Evolutionary conservation across 257 asterid species (phyloP), one percentile per base, ranked within the genome.

Genomic region (Petrea volubilis): DNA sequence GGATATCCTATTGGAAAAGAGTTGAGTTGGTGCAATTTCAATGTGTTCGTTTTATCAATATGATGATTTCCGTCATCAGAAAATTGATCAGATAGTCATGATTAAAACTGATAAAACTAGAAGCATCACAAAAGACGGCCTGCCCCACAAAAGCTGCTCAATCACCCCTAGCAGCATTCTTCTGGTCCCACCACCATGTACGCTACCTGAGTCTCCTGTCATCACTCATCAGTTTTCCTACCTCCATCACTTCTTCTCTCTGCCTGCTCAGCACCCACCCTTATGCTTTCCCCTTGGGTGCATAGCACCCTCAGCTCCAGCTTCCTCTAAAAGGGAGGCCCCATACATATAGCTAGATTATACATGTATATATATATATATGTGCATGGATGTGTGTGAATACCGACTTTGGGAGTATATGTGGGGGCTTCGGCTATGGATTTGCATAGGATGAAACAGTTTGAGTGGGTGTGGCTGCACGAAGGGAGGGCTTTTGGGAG

Each of bases 21-120:
- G 23, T 29, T 31, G 25, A 58, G 60, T 55, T 46, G 44, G 61
- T 70, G 47, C 36, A 36, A 44, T 41, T 36, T 41, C 33, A 51
- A 17, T 36, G 17, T 73, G 34, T 40, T 40, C 7, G n/a, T n/a
- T 44, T 56, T 63, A 34, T 31, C 56, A 14, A 33, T 50, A 33
- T 40, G 62, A 60, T 73, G 68, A 31, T 51, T 63, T 27, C 24
- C 59, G 25, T 60, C 44, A n/a, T 51, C 74, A 17, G 31, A 49
- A 67, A 24, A 36, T 33, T 63, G 28, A 13, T 66, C 14, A 6
- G 71, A 5, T 0, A 23, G 28, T 49, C 23, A 11, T 21, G 27
- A 23, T 24, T 47, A 27, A 15, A 38, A 47, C 1, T 28, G 15
- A 2, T 5, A 59, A 34, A 36, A n/a, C 17, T 27, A 5, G 5